A percentile compares a stretch with the other conserved stretches of the same genome.
phyloP scores from a whole-genome alignment of 768 basidiomycete species.

The Boletellus ananas region DNA sequence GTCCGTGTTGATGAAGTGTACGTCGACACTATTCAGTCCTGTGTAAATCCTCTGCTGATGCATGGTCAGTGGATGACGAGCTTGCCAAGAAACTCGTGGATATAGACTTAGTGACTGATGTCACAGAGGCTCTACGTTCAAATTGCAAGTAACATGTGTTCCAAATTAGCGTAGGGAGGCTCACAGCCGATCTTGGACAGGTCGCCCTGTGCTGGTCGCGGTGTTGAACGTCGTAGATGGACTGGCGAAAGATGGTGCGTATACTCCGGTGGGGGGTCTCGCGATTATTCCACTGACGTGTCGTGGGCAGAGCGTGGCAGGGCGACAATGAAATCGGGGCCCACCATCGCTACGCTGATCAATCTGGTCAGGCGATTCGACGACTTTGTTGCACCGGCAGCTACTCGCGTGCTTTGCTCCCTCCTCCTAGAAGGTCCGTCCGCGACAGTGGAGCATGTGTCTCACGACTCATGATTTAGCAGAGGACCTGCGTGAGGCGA shows the following conservation, averaged over 20 bases:
- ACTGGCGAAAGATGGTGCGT: slow-evolving; percentile 14
- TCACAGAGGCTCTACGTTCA: slow-evolving; percentile 14
- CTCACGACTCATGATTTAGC: background rate
- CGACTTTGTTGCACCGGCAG: slow-evolving; percentile 29
- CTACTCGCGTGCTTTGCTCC: slow-evolving; percentile 22
- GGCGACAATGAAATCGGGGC: slow-evolving; percentile 2
- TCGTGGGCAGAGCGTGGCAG: slow-evolving; percentile 5
- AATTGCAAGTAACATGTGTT: slow-evolving; percentile 8
- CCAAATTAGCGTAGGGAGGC: background rate
- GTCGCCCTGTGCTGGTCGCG: slow-evolving; percentile 19
- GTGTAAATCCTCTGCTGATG: background rate
- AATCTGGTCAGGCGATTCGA: slow-evolving; percentile 21
- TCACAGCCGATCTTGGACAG: slow-evolving; percentile 11
- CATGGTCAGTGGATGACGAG: slow-evolving; percentile 11
- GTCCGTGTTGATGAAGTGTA: slow-evolving; percentile 24
- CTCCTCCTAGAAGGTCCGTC: slow-evolving; percentile 22
- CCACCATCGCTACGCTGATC: slow-evolving; percentile 13
- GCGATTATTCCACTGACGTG: background rate
- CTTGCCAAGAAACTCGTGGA: slow-evolving; percentile 14
- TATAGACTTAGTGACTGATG: slow-evolving; percentile 16
- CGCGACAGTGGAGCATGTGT: background rate
- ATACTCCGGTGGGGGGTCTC: background rate
- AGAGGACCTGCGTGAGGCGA: slow-evolving; percentile 21
- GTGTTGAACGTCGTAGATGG: slow-evolving; percentile 18
- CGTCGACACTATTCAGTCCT: background rate